Conservation (phyloP, 352 stramenopile species). For the Phytophthora colocasiae region DNA sequence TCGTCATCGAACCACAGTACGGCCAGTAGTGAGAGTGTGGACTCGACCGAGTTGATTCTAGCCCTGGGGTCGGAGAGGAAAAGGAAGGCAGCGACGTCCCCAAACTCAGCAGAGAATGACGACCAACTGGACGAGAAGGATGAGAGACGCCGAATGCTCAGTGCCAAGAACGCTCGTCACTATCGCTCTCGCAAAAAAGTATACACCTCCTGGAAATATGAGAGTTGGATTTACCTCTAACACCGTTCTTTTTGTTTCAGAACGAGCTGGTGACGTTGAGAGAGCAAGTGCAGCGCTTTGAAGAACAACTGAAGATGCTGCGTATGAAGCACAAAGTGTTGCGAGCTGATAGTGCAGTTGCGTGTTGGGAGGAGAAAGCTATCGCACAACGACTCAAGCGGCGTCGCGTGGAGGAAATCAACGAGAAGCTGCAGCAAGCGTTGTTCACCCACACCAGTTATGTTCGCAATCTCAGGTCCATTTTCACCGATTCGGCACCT, state of each 20-base stretch:
- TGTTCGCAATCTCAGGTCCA: slow-evolving; percentile 26
- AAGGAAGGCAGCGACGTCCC: background rate
- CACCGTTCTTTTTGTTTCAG: slow-evolving; percentile 6
- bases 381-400: slow-evolving; percentile 31
- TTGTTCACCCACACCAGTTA: slow-evolving; percentile 20
- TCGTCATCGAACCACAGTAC: slow-evolving; percentile 10
- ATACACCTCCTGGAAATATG: background rate
- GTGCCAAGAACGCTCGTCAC: slow-evolving; percentile 45
- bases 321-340: slow-evolving; percentile 23
- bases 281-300: slow-evolving; percentile 28
- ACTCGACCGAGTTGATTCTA: background rate
- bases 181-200: slow-evolving; percentile 59
- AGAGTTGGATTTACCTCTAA: background rate
- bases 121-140: slow-evolving; percentile 23
- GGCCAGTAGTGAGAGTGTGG: background rate
- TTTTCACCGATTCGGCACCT: slow-evolving; percentile 34
- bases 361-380: slow-evolving; percentile 40
- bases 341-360: slow-evolving; percentile 24
- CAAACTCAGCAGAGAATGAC: slow-evolving; percentile 1
- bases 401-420: slow-evolving; percentile 21
- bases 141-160: slow-evolving; percentile 37
- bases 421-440: slow-evolving; percentile 37
- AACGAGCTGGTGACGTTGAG: slow-evolving; percentile 31
- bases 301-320: slow-evolving; percentile 30
- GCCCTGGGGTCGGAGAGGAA: slow-evolving; percentile 1